Conservation (phyloP, 345 rosid genomes). For the Eucalyptus tenuipes region DNA sequence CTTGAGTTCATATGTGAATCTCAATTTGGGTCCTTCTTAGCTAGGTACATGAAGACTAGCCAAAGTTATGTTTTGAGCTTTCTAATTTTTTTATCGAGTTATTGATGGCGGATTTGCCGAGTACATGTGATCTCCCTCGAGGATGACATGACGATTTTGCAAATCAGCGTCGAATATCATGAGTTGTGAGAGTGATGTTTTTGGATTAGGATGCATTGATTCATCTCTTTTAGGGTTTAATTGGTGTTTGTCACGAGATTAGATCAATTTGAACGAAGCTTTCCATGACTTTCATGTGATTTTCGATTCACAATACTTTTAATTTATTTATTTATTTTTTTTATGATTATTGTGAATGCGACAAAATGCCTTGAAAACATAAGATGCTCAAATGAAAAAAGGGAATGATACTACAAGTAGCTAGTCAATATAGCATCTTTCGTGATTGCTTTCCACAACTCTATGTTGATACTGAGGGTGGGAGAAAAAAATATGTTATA, state of each 20-base stretch:
- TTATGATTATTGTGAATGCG: not conserved
- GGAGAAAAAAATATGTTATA: not conserved
- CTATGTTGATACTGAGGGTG: not conserved
- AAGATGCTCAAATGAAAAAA: not conserved
- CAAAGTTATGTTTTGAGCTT: not conserved
- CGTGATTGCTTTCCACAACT: not conserved
- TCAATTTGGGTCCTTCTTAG: not conserved
- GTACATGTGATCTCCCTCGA: not conserved
- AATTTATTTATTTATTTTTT: not conserved
- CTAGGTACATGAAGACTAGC: not conserved
- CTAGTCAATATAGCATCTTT: not conserved
- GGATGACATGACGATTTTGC: not conserved
- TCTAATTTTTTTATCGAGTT: not conserved
- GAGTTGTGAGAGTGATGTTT: not conserved
- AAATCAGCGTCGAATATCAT: not conserved
- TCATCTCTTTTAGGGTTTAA: not conserved
- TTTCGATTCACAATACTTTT: not conserved
- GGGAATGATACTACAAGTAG: not conserved
- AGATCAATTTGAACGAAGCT: not conserved
- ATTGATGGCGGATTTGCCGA: not conserved
- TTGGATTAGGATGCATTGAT: not conserved
- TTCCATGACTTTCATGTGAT: not conserved
- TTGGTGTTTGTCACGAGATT: not conserved
- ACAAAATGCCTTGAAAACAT: not conserved
- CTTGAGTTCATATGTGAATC: not conserved